Conservation (phyloP, 257 asterid species). For the Solanum habrochaites region DNA sequence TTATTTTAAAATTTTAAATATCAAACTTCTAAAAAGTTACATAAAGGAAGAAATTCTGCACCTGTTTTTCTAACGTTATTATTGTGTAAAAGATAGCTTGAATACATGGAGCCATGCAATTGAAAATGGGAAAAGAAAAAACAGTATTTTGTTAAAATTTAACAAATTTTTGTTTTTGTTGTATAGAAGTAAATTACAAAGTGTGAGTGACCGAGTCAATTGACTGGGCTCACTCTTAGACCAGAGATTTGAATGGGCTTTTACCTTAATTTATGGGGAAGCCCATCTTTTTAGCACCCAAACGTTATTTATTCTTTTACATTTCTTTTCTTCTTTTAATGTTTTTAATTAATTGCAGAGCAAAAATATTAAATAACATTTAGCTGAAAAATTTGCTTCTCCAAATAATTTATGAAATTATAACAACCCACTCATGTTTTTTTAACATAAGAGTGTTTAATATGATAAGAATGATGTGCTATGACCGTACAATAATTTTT, state of each 20-base stretch:
- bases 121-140: not conserved
- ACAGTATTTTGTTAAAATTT: not conserved
- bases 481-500: not conserved
- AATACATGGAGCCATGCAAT: not conserved
- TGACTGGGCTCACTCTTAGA: not conserved
- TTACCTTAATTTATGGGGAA: not conserved
- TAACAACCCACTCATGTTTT: not conserved
- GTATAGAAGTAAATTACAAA: not conserved
- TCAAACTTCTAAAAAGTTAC: not conserved
- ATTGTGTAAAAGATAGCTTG: not conserved
- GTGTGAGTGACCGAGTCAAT: not conserved
- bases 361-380: no score
- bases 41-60: not conserved
- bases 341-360: not conserved
- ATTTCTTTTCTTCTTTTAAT: not conserved
- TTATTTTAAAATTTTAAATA: not conserved
- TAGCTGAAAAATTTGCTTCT: not conserved
- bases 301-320: not conserved
- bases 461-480: no score
- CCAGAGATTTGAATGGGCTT: not conserved
- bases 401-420: not conserved
- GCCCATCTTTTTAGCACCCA: not conserved
- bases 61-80: not conserved
- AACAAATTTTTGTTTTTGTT: not conserved
- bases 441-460: not conserved